Evolutionary conservation across 2,329 filamentous ascomycete genomes (phyloP).

Genomic region (Neobulgaria alba): DNA sequence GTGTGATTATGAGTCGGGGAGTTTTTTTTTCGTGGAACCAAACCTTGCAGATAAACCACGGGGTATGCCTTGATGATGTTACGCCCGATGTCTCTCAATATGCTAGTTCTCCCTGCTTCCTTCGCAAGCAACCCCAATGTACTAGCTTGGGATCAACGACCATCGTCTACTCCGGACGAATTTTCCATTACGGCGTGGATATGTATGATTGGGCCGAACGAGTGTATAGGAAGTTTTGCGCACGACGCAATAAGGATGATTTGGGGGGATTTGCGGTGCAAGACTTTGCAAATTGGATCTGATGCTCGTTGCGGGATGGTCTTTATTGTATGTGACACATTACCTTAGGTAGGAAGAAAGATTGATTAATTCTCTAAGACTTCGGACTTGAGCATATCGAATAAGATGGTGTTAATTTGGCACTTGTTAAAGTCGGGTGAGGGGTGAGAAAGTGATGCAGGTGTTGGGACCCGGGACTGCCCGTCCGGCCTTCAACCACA

Average conservation of each 20-base stretch:
- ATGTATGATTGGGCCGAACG: neutral
- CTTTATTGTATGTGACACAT: too few relatives aligned
- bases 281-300: neutral
- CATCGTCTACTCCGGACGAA: conserved; percentile 12
- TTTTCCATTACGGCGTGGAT: neutral
- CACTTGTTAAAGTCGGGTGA: too few relatives aligned
- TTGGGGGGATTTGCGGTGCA: neutral
- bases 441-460: too few relatives aligned
- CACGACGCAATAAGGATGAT: neutral
- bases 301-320: too few relatives aligned
- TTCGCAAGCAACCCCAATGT: neutral
- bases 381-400: too few relatives aligned
- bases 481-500: too few relatives aligned
- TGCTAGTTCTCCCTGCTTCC: conserved; percentile 15
- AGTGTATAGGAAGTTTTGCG: neutral
- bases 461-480: too few relatives aligned
- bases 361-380: too few relatives aligned
- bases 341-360: too few relatives aligned
- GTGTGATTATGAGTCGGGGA: conserved; percentile 20
- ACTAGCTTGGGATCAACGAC: conserved; percentile 26
- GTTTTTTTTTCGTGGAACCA: conserved; percentile 20
- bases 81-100: conserved; percentile 28
- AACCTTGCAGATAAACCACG: conserved; percentile 15
- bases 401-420: too few relatives aligned
- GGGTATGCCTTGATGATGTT: conserved; percentile 27